Percentiles rank a stretch among this genome's conserved stretches.
These are phyloP conservation scores for Entamoeba moshkovskii DNA, from an alignment of 208 protist species.

Conservation along the genomic window DNA sequence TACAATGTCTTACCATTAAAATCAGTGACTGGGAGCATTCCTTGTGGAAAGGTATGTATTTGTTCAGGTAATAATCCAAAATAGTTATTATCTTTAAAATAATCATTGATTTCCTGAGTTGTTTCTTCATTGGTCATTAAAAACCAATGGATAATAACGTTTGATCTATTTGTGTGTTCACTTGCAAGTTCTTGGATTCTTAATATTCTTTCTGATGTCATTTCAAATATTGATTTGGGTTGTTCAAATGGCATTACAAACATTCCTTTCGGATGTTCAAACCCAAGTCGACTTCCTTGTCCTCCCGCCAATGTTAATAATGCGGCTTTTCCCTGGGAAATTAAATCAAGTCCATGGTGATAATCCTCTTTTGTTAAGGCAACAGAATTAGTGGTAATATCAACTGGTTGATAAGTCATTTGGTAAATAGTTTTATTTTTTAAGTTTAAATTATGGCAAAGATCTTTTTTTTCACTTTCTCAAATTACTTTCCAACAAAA, in stretches of 20 bases:
- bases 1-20: slow-evolving; percentile 73
- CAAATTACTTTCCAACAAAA: too few relatives aligned
- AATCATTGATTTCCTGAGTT: slow-evolving; percentile 60
- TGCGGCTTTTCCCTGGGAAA: slow-evolving; percentile 60
- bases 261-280: slow-evolving; percentile 75
- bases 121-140: slow-evolving; percentile 88
- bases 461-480: too few relatives aligned
- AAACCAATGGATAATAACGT: slow-evolving; percentile 49
- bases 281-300: slow-evolving; percentile 85
- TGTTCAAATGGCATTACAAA: slow-evolving; percentile 62
- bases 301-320: slow-evolving; percentile 87
- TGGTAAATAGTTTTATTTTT: too few relatives aligned
- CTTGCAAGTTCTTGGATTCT: slow-evolving; percentile 55
- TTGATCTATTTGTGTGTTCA: slow-evolving; percentile 14
- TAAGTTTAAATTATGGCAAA: too few relatives aligned
- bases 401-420: not conserved
- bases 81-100: slow-evolving; percentile 69
- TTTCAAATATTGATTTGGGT: slow-evolving; percentile 79
- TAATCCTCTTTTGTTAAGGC: not conserved
- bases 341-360: not conserved
- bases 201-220: slow-evolving; percentile 74
- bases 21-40: slow-evolving; percentile 62
- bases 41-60: slow-evolving; percentile 78
- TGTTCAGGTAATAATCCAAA: slow-evolving; percentile 74
- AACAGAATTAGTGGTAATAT: not conserved